A percentile compares a stretch with the other conserved stretches of the same genome.
phyloP scores from a whole-genome alignment of 1,284 basidiomycete genomes.

The Leucoagaricus sp. region DNA sequence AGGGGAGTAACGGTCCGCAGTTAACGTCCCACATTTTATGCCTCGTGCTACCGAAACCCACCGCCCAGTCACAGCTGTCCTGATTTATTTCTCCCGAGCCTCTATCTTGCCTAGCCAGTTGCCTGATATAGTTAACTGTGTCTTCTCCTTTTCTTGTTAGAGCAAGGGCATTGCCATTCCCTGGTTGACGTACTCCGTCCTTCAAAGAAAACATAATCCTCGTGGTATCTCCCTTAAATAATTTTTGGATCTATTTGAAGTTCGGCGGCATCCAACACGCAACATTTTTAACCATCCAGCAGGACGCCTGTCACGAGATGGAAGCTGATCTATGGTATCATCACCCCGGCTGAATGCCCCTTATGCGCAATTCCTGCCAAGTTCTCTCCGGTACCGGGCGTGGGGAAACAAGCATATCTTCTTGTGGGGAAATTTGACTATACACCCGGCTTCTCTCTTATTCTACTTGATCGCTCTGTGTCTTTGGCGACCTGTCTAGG shows the following conservation, averaged over 20 bases:
- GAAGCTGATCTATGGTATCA: not conserved
- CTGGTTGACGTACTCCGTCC: not conserved
- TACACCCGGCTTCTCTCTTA: not conserved
- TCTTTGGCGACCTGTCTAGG: not conserved
- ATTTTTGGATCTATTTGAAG: no score
- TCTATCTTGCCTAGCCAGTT: not conserved
- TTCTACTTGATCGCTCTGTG: not conserved
- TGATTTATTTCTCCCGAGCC: not conserved
- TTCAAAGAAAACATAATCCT: not conserved
- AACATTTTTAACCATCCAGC: no score
- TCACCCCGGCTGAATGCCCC: not conserved
- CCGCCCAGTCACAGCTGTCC: not conserved
- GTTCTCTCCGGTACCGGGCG: not conserved
- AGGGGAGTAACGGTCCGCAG: not conserved
- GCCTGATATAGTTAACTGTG: not conserved
- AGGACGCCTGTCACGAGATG: not conserved
- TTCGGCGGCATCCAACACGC: no score
- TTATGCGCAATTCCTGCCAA: not conserved
- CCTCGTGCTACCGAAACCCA: not conserved
- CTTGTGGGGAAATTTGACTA: not conserved
- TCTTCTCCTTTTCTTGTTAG: not conserved
- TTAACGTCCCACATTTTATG: not conserved
- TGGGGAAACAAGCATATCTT: constrained; percentile 3
- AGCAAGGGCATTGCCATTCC: not conserved
- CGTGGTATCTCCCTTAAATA: not conserved